Base-by-base conservation (phyloP, 768 basidiomycete species). In the Arthromyces matolae region DNA sequence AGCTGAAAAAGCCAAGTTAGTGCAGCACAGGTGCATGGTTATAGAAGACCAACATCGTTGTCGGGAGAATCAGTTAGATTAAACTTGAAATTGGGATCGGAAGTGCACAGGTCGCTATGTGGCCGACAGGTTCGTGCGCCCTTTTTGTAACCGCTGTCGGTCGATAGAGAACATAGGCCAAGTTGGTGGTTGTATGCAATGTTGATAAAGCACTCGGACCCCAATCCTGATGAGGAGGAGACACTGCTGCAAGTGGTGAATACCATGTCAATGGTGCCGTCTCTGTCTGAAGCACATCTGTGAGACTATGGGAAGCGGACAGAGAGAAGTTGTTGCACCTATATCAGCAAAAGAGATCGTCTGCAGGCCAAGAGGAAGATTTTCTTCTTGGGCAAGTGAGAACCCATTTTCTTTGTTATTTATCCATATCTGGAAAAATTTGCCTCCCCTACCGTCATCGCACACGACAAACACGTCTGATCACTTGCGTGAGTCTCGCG, bases 221-320 rank as follows among this genome's bases (percentile, higher is more conserved):
- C 93, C 0, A 89, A 67, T 2, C 93, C 93, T 0, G 76, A 81
- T 1, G 76, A 71, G 1, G 71, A 62, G 0, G 87, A 84, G n/a
- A 89, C 80, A 2, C 75, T 78, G 0, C 72, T 67, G 62, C 96
- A 99, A 0, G 88, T 88, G 0, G 90, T 79, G 60, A 97, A 92
- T 36, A 99, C 75, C 77, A 98, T 83, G 64, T 98, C 96, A 25
- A 98, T 88, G 1, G 95, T 94, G 1, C 96, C 96, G 57, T 98
- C 96, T 6, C 96, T 83, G 60, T 98, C 94, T 88, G 50, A 2
- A 42, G 22, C 24, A 42, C 6, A 9, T 2, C 25, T 50, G 33
- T 50, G 41, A 31, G 45, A 52, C 6, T 23, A 48, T n/a, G n/a
- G 3, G 16, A 32, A n/a, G 38, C 25, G 45, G 6, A 18, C 43